These are phyloP conservation scores for Cyclospora cayetanensis DNA, from an alignment of 169 alveolate species.

Conservation along the genomic window DNA sequence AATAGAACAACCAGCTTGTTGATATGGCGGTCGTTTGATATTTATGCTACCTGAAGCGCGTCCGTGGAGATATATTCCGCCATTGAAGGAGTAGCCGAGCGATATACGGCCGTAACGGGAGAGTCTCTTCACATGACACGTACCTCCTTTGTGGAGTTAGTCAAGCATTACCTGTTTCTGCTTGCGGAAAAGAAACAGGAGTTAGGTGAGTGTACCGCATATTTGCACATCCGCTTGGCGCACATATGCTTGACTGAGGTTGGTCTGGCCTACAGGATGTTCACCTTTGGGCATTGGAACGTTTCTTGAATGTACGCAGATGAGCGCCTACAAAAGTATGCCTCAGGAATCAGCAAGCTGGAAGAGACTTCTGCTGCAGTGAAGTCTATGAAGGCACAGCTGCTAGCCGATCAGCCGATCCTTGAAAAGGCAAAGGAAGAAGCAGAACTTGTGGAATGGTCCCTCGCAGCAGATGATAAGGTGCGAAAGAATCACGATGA, in stretches of 20 bases:
- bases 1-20: not conserved
- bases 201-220: slow-evolving; percentile 59
- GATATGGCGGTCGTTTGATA: not conserved
- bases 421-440: slow-evolving; percentile 84
- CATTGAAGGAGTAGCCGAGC: slow-evolving; percentile 1
- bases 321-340: slow-evolving; percentile 84
- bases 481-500: slow-evolving; percentile 73
- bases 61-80: slow-evolving; percentile 51
- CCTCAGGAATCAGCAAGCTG: slow-evolving; percentile 90
- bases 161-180: slow-evolving; percentile 37
- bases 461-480: slow-evolving; percentile 75
- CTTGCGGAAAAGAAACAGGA: slow-evolving; percentile 67
- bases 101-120: slow-evolving; percentile 12
- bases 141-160: slow-evolving; percentile 52
- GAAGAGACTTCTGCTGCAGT: slow-evolving; percentile 92
- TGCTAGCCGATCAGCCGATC: slow-evolving; percentile 85
- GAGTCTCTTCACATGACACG: slow-evolving; percentile 54
- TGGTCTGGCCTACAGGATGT: too few species aligned
- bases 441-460: not conserved
- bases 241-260: too few species aligned
- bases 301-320: not conserved
- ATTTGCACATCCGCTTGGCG: too few species aligned
- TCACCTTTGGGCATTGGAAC: too few species aligned
- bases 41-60: slow-evolving; percentile 31
- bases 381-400: slow-evolving; percentile 85